phyloP scores from a whole-genome alignment of 2,329 filamentous ascomycete genomes.

The Fusarium sp. region DNA sequence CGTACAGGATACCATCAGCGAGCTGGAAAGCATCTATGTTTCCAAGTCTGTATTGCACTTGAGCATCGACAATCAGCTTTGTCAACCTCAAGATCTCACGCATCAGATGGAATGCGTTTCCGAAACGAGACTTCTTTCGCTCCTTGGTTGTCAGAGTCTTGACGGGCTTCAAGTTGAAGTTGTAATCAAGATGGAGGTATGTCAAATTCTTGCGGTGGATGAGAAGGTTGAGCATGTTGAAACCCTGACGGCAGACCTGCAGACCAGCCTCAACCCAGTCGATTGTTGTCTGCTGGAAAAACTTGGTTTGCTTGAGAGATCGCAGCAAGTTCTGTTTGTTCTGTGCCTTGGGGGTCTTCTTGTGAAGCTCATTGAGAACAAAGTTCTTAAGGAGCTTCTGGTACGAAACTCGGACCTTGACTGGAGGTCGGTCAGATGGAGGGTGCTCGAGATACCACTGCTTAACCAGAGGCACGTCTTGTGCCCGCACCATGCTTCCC shows the following conservation, averaged over 20 bases:
- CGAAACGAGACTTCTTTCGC: conserved; percentile 98
- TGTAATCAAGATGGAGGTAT: conserved; percentile 98
- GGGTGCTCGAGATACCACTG: conserved; percentile 99
- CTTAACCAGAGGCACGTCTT: conserved; percentile 96
- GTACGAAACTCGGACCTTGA: conserved; percentile 98
- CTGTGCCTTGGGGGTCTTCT: conserved; percentile 93
- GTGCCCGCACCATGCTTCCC: conserved; percentile 94
- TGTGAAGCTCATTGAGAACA: conserved; percentile 96
- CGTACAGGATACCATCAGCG: conserved; percentile 98
- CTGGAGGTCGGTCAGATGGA: conserved; percentile 84
- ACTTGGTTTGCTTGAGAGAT: conserved; percentile 95
- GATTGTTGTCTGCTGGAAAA: conserved; percentile 99
- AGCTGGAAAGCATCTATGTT: conserved; percentile 99
- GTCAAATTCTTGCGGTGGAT: conserved; percentile 99
- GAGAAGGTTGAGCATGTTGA: conserved; percentile 98
- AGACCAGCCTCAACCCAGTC: conserved; percentile 99
- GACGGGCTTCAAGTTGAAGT: conserved; percentile 99
- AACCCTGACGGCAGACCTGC: conserved; percentile 97
- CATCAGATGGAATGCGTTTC: conserved; percentile 99
- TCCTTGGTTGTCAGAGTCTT: conserved; percentile 99
- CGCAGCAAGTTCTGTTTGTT: conserved; percentile 93
- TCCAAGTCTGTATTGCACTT: conserved; percentile 96
- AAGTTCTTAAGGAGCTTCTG: conserved; percentile 97
- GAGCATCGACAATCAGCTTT: conserved; percentile 97
- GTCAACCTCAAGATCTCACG: conserved; percentile 95